Percentiles rank a stretch among this genome's conserved stretches.
phyloP scores from a whole-genome alignment of 2,329 filamentous ascomycete species.

The Botrytis fabae region DNA sequence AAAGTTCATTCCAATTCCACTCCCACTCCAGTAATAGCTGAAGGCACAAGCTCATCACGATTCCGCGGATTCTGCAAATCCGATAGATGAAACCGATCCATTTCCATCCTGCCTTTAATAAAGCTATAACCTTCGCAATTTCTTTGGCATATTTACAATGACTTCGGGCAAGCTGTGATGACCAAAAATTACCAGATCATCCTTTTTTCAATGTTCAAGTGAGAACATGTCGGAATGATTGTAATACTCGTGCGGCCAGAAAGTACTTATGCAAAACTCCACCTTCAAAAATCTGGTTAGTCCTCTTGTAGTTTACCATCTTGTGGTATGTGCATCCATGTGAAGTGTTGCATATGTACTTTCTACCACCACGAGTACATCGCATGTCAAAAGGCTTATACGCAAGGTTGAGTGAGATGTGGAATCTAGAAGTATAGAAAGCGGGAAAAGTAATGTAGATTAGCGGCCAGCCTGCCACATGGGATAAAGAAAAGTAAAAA shows the following conservation, averaged over 20 bases:
- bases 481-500: neutral
- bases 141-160: neutral
- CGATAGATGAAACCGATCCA: neutral
- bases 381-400: neutral
- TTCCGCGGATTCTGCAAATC: neutral
- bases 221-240: neutral
- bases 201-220: neutral
- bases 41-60: neutral
- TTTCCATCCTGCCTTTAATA: neutral
- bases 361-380: neutral
- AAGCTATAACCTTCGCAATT: neutral
- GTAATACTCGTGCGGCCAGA: neutral
- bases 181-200: neutral
- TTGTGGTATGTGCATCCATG: neutral
- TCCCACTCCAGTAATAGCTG: neutral
- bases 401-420: neutral
- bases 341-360: neutral
- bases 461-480: constrained; percentile 1
- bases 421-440: neutral
- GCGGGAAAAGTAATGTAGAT: neutral
- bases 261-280: neutral
- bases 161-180: neutral
- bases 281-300: neutral
- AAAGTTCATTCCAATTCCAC: neutral
- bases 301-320: neutral